These are phyloP conservation scores for Tylopilus intermedius DNA, from an alignment of 768 basidiomycete species.

Conservation along the genomic window DNA sequence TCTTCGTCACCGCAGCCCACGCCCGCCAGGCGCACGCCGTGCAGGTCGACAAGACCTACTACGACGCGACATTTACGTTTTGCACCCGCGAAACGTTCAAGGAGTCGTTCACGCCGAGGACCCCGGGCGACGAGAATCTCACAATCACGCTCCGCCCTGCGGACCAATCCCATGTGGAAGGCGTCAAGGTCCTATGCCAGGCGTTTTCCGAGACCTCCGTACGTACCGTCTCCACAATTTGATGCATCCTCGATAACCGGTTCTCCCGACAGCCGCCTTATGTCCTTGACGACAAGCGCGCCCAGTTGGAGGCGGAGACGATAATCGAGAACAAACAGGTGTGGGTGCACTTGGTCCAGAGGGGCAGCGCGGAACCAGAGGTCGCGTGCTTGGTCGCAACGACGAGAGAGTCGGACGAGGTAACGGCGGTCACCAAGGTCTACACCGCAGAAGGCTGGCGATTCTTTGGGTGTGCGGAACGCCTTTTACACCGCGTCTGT, in stretches of 20 bases:
- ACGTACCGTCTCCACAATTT: slow-evolving; percentile 18
- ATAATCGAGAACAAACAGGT: slow-evolving; percentile 44
- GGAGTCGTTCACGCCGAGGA: neutral
- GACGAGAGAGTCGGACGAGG: slow-evolving; percentile 51
- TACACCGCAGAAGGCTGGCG: slow-evolving; percentile 53
- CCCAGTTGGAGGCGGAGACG: slow-evolving; percentile 46
- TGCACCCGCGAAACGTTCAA: slow-evolving; percentile 44
- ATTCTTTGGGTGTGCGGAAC: slow-evolving; percentile 51
- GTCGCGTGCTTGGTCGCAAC: slow-evolving; percentile 66
- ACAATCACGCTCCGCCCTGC: slow-evolving; percentile 33
- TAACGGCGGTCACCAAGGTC: slow-evolving; percentile 72
- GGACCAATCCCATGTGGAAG: slow-evolving; percentile 21
- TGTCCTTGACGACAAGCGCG: slow-evolving; percentile 39
- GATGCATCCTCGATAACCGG: neutral
- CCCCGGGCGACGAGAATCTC: slow-evolving; percentile 1
- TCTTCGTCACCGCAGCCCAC: slow-evolving; percentile 38
- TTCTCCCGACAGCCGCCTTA: slow-evolving; percentile 48
- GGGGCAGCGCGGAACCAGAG: slow-evolving; percentile 20
- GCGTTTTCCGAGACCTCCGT: slow-evolving; percentile 60
- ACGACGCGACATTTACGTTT: slow-evolving; percentile 53
- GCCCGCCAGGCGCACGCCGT: neutral
- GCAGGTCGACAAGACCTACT: slow-evolving; percentile 43
- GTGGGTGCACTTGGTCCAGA: slow-evolving; percentile 54
- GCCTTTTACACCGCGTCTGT: slow-evolving; percentile 56
- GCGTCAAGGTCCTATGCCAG: slow-evolving; percentile 44